Evolutionary conservation across 441 rosid genomes (phyloP), one percentile per base, ranked within the genome.

Genomic region (Populus hybrid): DNA sequence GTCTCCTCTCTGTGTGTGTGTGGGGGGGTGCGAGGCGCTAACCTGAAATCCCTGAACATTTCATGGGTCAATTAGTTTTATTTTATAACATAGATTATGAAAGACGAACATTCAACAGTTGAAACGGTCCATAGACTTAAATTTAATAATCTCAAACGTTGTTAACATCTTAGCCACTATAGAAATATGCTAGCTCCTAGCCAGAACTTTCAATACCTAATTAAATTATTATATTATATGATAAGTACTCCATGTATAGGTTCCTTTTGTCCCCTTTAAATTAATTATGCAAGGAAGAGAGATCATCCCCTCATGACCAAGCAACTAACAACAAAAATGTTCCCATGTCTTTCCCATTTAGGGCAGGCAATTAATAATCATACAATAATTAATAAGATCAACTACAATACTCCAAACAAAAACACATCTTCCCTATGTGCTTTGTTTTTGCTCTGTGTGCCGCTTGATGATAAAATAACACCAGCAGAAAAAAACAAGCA

Each of bases 251-350:
- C 57, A 46, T 9, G 42, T 38, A 38, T 3, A 50, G 57, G 57
- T 50, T 14, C 7, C 4, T 11, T 50, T 50, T 63, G 6, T 14
- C 50, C 10, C 30, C 3, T 69, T 69, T 69, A 3, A 35, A 23
- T 74, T 14, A 11, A 0, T 1, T 73, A 6, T 16, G 26, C 24
- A 30, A 68, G 42, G 16, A 10, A 67, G 63, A 46, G 61, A 67
- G 16, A 50, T 10, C 18, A 67, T 67, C 18, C 28, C 34, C 59
- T 12, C 16, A 8, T 16, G 64, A 65, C 71, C 75, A 64, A 28
- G 16, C 69, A 77, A 71, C 66, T 63, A 65, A 67, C 69, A 66
- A 72, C 68, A 72, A 72, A 68, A 67, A 71, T 72, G 76, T 72
- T 53, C 57, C 32, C 50, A 21, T 65, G 76, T 72, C 81, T 72